These are phyloP conservation scores for Aureobasidium sp. DNA, from an alignment of 2,329 filamentous ascomycete genomes.

Conservation along the genomic window DNA sequence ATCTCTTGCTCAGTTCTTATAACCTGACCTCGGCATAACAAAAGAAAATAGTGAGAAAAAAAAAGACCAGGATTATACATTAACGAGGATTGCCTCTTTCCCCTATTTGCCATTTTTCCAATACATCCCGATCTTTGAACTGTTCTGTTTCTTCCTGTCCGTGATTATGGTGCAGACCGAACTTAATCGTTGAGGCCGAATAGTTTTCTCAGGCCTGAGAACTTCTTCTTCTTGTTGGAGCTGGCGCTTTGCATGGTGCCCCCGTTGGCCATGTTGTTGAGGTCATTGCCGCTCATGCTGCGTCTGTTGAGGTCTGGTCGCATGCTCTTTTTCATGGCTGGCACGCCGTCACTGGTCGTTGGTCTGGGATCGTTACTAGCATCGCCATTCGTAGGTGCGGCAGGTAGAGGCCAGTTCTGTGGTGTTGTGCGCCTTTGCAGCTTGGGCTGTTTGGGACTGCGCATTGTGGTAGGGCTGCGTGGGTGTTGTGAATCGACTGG, in stretches of 20 bases:
- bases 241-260: conserved; percentile 27
- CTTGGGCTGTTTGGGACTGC: conserved; percentile 23
- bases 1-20: background rate
- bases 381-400: background rate
- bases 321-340: conserved; percentile 21
- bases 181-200: conserved; percentile 52
- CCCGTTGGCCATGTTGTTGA: background rate
- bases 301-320: conserved; percentile 27
- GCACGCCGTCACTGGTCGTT: conserved; percentile 29
- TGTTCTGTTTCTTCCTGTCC: background rate
- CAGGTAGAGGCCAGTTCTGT: conserved; percentile 42
- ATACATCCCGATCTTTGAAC: background rate
- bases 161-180: background rate
- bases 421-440: conserved; percentile 11
- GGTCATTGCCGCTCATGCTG: conserved; percentile 23
- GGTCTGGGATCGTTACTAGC: conserved; percentile 21
- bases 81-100: background rate
- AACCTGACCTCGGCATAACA: background rate
- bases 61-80: conserved; percentile 6
- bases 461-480: conserved; percentile 23
- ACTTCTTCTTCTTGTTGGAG: conserved; percentile 57
- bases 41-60: background rate
- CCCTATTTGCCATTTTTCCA: background rate
- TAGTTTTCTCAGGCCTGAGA: conserved; percentile 58
- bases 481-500: conserved; percentile 15